These are phyloP conservation scores for Lichtheimia hyalospora DNA, from an alignment of 371 early-diverging fungal species.

Conservation along the genomic window DNA sequence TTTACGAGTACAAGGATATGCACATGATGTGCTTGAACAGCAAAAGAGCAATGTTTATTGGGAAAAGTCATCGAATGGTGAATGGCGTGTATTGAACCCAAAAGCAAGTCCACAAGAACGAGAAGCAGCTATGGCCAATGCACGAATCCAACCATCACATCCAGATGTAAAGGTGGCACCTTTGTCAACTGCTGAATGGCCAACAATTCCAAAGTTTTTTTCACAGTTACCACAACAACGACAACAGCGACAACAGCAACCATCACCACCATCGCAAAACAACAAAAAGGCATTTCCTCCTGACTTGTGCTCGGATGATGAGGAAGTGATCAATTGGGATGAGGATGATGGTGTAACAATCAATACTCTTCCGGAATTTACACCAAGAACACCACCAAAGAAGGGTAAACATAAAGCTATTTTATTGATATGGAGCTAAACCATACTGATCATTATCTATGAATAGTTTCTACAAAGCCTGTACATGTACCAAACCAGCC, in stretches of 20 bases:
- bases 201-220: not conserved
- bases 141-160: not conserved
- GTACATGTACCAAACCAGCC: not conserved
- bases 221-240: slow-evolving; percentile 2
- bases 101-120: not conserved
- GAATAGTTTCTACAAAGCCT: not conserved
- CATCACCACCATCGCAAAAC: not conserved
- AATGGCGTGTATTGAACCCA: slow-evolving; percentile 1
- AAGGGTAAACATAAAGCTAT: not conserved
- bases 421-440: not conserved
- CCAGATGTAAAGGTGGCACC: too few relatives aligned
- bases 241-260: not conserved
- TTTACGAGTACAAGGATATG: slow-evolving; percentile 34
- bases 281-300: not conserved
- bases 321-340: slow-evolving; percentile 18
- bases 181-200: not conserved
- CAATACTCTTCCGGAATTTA: slow-evolving; percentile 12
- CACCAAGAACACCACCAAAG: not conserved
- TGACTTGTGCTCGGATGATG: slow-evolving; percentile 10
- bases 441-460: not conserved
- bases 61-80: slow-evolving; percentile 17
- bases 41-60: slow-evolving; percentile 40
- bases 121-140: not conserved
- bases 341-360: slow-evolving; percentile 24
- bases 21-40: slow-evolving; percentile 30